phyloP scores from a whole-genome alignment of 2,329 filamentous ascomycete species.

The Helotiales sp. region DNA sequence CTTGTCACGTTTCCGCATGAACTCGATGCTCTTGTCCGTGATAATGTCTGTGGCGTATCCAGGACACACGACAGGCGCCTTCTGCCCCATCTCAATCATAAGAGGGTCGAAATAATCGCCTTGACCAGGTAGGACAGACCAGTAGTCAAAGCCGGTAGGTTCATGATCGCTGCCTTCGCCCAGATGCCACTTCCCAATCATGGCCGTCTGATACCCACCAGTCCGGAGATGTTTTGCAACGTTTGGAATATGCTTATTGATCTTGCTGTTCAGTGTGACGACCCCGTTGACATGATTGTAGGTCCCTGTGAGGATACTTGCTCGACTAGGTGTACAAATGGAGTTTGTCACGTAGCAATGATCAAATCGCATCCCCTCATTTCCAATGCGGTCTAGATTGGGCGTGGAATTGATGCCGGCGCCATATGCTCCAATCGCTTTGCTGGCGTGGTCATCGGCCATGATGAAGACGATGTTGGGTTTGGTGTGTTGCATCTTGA shows the following conservation, averaged over 20 bases:
- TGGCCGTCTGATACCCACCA: background rate
- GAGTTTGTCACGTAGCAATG: slow-evolving; percentile 1
- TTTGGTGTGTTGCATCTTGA: background rate
- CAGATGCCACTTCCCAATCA: background rate
- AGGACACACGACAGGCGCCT: background rate
- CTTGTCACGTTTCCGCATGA: background rate
- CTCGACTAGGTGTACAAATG: background rate
- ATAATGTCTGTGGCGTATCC: background rate
- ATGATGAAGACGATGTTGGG: background rate
- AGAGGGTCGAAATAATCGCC: background rate
- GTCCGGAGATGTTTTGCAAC: background rate
- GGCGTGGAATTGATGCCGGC: background rate
- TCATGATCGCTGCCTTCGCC: background rate
- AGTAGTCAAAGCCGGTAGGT: background rate
- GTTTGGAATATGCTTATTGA: background rate
- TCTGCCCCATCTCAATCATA: background rate
- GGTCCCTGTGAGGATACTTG: background rate
- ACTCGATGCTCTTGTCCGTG: background rate
- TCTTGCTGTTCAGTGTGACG: background rate
- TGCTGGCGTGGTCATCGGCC: background rate
- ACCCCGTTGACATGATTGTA: slow-evolving; percentile 3
- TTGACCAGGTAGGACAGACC: background rate
- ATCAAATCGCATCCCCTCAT: background rate
- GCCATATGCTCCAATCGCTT: background rate
- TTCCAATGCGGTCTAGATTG: background rate